Conservation (phyloP, 495 filamentous ascomycete genomes). For the Penicillium nucicola region DNA sequence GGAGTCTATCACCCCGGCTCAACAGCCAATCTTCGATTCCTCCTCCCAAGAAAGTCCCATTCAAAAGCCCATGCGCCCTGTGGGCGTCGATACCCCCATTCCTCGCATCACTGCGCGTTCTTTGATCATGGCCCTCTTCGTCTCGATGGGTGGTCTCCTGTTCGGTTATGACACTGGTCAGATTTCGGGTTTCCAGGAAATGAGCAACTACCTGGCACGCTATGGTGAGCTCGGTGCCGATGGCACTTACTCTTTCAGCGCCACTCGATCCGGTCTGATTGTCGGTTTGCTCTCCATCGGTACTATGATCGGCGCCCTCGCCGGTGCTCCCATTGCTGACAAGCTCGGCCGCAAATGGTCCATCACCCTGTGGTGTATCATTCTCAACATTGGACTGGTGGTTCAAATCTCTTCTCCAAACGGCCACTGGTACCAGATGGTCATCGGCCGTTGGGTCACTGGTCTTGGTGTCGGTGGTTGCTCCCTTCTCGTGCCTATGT, state of each 20-base stretch:
- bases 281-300: constrained; percentile 61
- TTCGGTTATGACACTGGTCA: constrained; percentile 51
- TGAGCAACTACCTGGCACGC: constrained; percentile 46
- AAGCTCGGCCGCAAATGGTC: constrained; percentile 51
- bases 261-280: constrained; percentile 51
- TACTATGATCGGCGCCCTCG: constrained; percentile 63
- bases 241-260: constrained; percentile 41
- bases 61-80: constrained; percentile 22
- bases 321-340: constrained; percentile 53
- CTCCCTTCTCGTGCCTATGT: constrained; percentile 70
- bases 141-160: constrained; percentile 69
- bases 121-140: constrained; percentile 51
- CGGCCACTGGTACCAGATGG: constrained; percentile 51
- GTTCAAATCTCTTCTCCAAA: constrained; percentile 60
- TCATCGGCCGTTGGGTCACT: constrained; percentile 57
- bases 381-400: constrained; percentile 62
- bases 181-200: constrained; percentile 59
- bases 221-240: constrained; percentile 36
- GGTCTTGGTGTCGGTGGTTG: constrained; percentile 68
- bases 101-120: constrained; percentile 42
- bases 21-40: constrained; percentile 17
- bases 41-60: constrained; percentile 25
- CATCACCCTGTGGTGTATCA: constrained; percentile 53
- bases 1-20: constrained; percentile 36
- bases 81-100: constrained; percentile 37